These are phyloP conservation scores for Vicia faba DNA, from an alignment of 306 rosid species.

Conservation along the genomic window DNA sequence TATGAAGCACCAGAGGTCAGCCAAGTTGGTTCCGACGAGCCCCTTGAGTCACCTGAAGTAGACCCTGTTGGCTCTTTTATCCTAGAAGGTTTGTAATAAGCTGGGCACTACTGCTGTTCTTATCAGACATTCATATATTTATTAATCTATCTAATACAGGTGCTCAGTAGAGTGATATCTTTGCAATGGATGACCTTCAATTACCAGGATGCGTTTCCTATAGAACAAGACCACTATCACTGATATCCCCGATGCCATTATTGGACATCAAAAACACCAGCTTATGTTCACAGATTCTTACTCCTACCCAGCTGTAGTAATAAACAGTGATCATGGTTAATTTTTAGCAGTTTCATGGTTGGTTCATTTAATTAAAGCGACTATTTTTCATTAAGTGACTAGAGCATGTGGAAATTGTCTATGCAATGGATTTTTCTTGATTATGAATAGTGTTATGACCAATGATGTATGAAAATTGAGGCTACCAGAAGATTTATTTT, in stretches of 20 bases:
- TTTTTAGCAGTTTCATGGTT: conserved; percentile 33
- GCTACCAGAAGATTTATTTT: neutral
- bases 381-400: conserved; percentile 22
- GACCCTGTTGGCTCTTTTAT: conserved; percentile 72
- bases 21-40: conserved; percentile 47
- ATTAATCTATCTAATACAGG: conserved; percentile 79
- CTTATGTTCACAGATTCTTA: conserved; percentile 31
- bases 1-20: conserved; percentile 46
- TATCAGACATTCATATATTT: conserved; percentile 62
- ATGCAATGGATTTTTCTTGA: conserved; percentile 26
- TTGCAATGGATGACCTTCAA: conserved; percentile 58
- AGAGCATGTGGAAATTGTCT: conserved; percentile 24
- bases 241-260: too few species aligned
- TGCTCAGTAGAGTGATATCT: conserved; percentile 68
- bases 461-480: neutral
- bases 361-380: conserved; percentile 9
- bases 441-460: neutral
- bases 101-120: conserved; percentile 65
- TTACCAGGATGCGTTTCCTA: conserved; percentile 44
- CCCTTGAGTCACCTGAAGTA: conserved; percentile 49
- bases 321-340: conserved; percentile 11
- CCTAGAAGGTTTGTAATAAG: conserved; percentile 87
- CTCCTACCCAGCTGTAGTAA: conserved; percentile 32
- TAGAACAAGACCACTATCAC: conserved; percentile 39
- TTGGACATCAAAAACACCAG: conserved; percentile 28